Evolutionary conservation across 805 yeast genomes (phyloP).

Genomic region (Pichia manshurica): DNA sequence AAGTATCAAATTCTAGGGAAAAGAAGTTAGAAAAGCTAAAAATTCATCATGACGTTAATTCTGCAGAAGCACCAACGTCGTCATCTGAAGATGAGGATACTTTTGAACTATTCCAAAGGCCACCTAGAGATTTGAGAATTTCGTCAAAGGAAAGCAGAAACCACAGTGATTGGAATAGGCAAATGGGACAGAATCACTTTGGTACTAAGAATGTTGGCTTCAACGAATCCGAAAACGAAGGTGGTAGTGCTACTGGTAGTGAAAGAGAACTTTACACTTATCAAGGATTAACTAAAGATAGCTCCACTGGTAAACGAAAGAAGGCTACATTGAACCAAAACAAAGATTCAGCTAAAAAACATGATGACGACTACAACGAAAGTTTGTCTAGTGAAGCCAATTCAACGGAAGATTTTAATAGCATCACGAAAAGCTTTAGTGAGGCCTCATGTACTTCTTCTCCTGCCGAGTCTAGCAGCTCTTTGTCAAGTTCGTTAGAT

Average conservation of each 20-base stretch:
- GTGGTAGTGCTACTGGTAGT: background rate
- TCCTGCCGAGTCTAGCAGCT: conserved; percentile 10
- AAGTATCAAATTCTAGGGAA: background rate
- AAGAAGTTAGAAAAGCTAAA: background rate
- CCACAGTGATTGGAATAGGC: background rate
- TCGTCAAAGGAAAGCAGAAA: background rate
- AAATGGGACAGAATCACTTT: too few species aligned
- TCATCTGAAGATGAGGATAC: conserved; percentile 29
- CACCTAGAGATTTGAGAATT: conserved; percentile 21
- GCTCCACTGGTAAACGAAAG: too few species aligned
- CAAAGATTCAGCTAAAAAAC: background rate
- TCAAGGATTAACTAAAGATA: background rate
- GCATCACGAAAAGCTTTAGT: background rate
- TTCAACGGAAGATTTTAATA: too few species aligned
- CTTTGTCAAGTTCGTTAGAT: conserved; percentile 37
- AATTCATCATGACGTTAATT: background rate
- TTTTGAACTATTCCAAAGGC: conserved; percentile 57
- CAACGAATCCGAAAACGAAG: too few species aligned
- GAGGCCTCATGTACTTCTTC: background rate
- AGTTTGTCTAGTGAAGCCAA: background rate
- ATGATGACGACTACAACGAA: background rate
- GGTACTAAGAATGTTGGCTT: too few species aligned
- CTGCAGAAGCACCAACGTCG: background rate
- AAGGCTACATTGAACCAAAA: background rate
- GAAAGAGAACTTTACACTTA: background rate